These are phyloP conservation scores for Przewalskia tangutica DNA, from an alignment of 257 asterid genomes.

Conservation along the genomic window DNA sequence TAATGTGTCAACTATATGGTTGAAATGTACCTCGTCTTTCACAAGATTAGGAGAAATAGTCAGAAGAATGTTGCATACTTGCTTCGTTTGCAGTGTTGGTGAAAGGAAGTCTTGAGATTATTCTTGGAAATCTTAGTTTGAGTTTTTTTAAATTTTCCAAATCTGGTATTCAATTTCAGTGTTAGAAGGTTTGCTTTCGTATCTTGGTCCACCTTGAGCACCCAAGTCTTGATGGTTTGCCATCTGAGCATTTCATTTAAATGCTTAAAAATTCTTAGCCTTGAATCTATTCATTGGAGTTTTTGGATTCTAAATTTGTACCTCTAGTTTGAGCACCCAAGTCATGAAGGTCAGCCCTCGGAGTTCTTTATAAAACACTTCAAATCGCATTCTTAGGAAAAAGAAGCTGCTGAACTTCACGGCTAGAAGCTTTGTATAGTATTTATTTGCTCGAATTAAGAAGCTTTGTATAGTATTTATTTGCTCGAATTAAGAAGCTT, in stretches of 20 bases:
- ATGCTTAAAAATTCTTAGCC: not conserved
- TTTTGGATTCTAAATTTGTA: not conserved
- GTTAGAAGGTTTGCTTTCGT: not conserved
- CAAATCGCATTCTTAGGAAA: not conserved
- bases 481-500: not conserved
- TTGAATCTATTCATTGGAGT: not conserved
- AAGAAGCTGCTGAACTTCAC: not conserved
- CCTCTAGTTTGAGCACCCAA: not conserved
- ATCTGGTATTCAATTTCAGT: not conserved
- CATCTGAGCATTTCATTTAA: not conserved
- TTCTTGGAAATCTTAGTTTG: not conserved
- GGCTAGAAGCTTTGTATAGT: not conserved
- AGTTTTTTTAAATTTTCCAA: not conserved
- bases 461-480: not conserved
- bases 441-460: not conserved
- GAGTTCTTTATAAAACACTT: not conserved
- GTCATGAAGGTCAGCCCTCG: not conserved
- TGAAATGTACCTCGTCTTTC: not conserved
- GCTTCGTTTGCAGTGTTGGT: not conserved
- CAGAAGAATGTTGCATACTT: not conserved
- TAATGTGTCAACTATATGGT: not conserved
- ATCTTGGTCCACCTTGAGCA: not conserved
- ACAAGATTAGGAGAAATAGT: not conserved
- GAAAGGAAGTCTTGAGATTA: not conserved
- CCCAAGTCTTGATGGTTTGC: not conserved